phyloP scores from a whole-genome alignment of 116 monocot genomes.

The Papilionanthe hybrid region DNA sequence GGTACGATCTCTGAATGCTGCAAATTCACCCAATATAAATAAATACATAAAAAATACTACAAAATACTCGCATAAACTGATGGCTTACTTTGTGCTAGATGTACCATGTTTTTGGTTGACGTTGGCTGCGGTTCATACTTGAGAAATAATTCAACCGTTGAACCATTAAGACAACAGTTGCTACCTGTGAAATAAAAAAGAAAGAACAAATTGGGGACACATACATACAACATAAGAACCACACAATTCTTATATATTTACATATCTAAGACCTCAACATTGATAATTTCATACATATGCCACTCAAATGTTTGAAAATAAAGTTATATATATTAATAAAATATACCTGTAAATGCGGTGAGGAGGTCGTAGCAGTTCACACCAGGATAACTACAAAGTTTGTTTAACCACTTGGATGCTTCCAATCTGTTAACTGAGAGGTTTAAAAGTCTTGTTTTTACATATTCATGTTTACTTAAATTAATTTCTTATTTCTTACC shows the following conservation, averaged over 20 bases:
- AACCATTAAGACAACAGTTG: slow-evolving; percentile 66
- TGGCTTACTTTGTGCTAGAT: slow-evolving; percentile 62
- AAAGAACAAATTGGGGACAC: no score
- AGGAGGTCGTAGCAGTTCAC: slow-evolving; percentile 64
- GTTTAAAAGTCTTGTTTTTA: background rate
- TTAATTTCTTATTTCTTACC: slow-evolving; percentile 24
- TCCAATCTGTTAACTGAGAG: slow-evolving; percentile 17
- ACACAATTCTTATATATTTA: no score
- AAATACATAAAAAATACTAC: no score
- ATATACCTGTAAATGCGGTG: slow-evolving; percentile 53
- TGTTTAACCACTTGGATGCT: slow-evolving; percentile 31
- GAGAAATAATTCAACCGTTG: slow-evolving; percentile 51
- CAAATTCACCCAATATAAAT: background rate
- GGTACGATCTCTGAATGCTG: slow-evolving; percentile 50
- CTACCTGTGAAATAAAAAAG: slow-evolving; percentile 24
- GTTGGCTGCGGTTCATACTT: slow-evolving; percentile 68
- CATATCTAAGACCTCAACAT: no score
- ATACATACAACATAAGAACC: no score
- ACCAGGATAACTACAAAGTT: slow-evolving; percentile 32
- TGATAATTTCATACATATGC: no score
- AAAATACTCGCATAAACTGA: background rate
- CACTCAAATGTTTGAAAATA: no score
- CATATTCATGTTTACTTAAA: background rate
- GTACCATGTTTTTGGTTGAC: slow-evolving; percentile 64
- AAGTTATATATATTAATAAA: background rate